phyloP scores from a whole-genome alignment of 163 green algal species.

The Volvox carteri region DNA sequence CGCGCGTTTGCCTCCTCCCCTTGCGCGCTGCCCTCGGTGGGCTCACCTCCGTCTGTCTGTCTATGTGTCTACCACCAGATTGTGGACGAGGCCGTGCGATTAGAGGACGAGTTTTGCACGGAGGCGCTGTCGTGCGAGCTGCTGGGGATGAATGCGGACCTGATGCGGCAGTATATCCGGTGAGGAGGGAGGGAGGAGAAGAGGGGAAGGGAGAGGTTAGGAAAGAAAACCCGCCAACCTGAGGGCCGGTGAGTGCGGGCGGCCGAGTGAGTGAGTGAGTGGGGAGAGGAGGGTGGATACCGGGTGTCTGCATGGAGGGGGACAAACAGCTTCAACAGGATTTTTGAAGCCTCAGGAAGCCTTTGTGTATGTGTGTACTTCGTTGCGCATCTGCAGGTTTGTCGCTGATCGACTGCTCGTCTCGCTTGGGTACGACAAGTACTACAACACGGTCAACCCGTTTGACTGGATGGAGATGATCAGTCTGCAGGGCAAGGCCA shows the following conservation, averaged over 20 bases:
- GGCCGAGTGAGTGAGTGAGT: no score
- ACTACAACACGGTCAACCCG: conserved; percentile 93
- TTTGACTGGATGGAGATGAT: conserved; percentile 99
- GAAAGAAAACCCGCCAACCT: no score
- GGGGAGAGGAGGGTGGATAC: no score
- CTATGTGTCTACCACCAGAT: no score
- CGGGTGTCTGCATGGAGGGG: no score
- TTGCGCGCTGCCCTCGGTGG: neutral
- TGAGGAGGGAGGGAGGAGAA: conserved; percentile 61
- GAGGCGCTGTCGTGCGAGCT: conserved; percentile 84
- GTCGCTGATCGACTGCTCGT: conserved; percentile 94
- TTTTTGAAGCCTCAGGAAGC: no score
- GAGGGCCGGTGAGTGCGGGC: no score
- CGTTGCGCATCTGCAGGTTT: no score
- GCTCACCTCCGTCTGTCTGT: no score
- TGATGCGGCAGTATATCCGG: conserved; percentile 95
- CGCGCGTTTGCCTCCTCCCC: conserved; percentile 25
- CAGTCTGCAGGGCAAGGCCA: conserved; percentile 97
- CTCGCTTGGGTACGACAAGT: conserved; percentile 83
- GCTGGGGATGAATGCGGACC: conserved; percentile 93
- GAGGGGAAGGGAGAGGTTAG: neutral
- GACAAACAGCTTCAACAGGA: no score
- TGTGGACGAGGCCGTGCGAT: conserved; percentile 84
- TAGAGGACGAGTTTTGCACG: conserved; percentile 91
- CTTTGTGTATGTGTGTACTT: no score